These are phyloP conservation scores for Microsporum audouinii DNA, from an alignment of 2,329 filamentous ascomycete genomes.

Conservation along the genomic window DNA sequence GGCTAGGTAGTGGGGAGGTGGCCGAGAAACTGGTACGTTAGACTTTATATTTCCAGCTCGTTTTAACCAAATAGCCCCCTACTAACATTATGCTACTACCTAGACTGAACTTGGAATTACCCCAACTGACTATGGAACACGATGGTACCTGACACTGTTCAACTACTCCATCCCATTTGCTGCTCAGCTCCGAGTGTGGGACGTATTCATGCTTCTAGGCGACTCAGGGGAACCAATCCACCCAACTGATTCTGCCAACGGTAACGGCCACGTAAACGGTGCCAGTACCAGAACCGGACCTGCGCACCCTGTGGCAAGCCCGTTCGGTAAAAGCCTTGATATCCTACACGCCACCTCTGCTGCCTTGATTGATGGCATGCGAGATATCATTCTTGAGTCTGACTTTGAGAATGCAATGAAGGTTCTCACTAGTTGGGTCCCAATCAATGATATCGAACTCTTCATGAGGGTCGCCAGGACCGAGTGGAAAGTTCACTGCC, in stretches of 20 bases:
- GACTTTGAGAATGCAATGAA: constrained; percentile 99
- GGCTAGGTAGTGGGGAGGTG: constrained; percentile 71
- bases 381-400: constrained; percentile 76
- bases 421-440: constrained; percentile 83
- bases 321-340: constrained; percentile 59
- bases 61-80: not conserved
- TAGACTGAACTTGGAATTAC: constrained; percentile 68
- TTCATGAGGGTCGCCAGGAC: constrained; percentile 81
- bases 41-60: not conserved
- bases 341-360: constrained; percentile 82
- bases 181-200: constrained; percentile 91
- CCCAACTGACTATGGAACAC: constrained; percentile 84
- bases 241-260: constrained; percentile 15
- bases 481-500: constrained; percentile 64
- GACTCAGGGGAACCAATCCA: constrained; percentile 45
- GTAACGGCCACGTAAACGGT: constrained; percentile 15
- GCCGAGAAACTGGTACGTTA: constrained; percentile 62
- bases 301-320: constrained; percentile 21
- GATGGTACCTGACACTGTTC: constrained; percentile 96
- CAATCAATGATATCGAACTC: constrained; percentile 84
- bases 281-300: constrained; percentile 3
- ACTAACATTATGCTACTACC: not conserved
- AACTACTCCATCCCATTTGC: constrained; percentile 93
- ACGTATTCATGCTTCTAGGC: constrained; percentile 90
- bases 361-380: constrained; percentile 79